phyloP scores from a whole-genome alignment of 768 basidiomycete species.

The Tephrocybe rancida region DNA sequence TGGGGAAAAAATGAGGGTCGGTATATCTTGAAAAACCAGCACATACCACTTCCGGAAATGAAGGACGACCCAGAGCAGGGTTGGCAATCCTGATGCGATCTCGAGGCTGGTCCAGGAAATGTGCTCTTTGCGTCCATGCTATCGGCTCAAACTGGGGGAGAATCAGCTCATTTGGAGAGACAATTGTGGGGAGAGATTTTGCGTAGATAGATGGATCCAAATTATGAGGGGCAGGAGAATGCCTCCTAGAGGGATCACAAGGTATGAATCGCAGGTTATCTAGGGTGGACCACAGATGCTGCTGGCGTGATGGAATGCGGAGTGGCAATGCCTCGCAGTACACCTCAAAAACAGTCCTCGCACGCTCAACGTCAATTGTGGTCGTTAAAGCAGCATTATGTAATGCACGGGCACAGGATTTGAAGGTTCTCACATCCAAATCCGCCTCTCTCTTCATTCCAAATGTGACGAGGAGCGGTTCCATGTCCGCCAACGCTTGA shows the following conservation, averaged over 20 bases:
- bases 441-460: slow-evolving; percentile 32
- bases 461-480: slow-evolving; percentile 23
- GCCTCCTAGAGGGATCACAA: slow-evolving; percentile 19
- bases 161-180: slow-evolving; percentile 41
- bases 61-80: slow-evolving; percentile 40
- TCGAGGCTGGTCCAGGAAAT: slow-evolving; percentile 29
- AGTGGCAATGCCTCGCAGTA: slow-evolving; percentile 38
- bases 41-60: slow-evolving; percentile 45
- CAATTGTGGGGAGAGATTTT: slow-evolving; percentile 29
- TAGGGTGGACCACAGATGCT: slow-evolving; percentile 29
- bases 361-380: slow-evolving; percentile 23
- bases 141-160: slow-evolving; percentile 38
- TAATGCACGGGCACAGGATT: slow-evolving; percentile 34
- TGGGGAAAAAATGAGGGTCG: neutral
- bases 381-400: slow-evolving; percentile 16
- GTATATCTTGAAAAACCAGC: neutral
- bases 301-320: slow-evolving; percentile 15
- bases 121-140: slow-evolving; percentile 53
- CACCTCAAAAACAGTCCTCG: slow-evolving; percentile 31
- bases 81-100: slow-evolving; percentile 34
- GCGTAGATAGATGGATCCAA: slow-evolving; percentile 26
- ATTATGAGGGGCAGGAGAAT: neutral
- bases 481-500: slow-evolving; percentile 28
- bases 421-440: slow-evolving; percentile 36
- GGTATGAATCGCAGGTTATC: slow-evolving; percentile 44